A percentile compares a stretch with the other conserved stretches of the same genome.
These are phyloP conservation scores for Elongisporangium prolatum DNA, from an alignment of 352 stramenopile species.

Conservation along the genomic window DNA sequence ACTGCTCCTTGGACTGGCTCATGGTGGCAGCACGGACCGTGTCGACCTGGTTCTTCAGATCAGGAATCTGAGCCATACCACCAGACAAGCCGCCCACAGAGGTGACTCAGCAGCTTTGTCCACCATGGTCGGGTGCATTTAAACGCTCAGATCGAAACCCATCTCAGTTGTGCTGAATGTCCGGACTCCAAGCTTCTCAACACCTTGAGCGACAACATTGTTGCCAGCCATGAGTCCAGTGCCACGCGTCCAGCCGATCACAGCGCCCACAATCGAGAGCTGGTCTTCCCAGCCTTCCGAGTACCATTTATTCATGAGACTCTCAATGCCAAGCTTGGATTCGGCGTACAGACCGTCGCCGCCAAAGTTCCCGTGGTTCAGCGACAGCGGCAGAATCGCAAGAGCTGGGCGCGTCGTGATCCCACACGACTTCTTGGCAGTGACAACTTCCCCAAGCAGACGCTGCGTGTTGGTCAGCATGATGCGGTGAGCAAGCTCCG, in stretches of 20 bases:
- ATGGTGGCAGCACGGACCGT: conserved; percentile 47
- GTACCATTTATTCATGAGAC: conserved; percentile 84
- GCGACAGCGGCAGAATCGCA: conserved; percentile 74
- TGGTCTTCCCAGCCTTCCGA: conserved; percentile 85
- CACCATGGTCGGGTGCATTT: conserved; percentile 80
- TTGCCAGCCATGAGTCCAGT: conserved; percentile 88
- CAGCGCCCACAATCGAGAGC: conserved; percentile 74
- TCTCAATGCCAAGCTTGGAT: conserved; percentile 85
- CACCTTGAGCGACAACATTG: conserved; percentile 75
- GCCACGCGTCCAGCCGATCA: conserved; percentile 86
- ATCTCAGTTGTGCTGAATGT: conserved; percentile 87
- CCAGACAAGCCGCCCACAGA: conserved; percentile 81
- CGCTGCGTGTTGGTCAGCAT: conserved; percentile 87
- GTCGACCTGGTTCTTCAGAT: conserved; percentile 69
- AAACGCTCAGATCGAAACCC: conserved; percentile 83
- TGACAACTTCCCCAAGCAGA: conserved; percentile 74
- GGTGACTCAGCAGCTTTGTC: conserved; percentile 63
- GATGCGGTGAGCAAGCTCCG: conserved; percentile 80
- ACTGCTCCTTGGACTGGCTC: conserved; percentile 52
- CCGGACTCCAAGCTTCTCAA: conserved; percentile 78
- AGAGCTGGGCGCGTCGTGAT: conserved; percentile 75
- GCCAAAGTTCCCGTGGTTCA: conserved; percentile 86
- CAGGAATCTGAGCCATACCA: conserved; percentile 68
- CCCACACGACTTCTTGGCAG: conserved; percentile 62
- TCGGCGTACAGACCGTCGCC: conserved; percentile 86